Percentiles rank a stretch among this genome's conserved stretches.
Evolutionary conservation across 768 basidiomycete genomes (phyloP).

Genomic region (Fomitopsis serialis): DNA sequence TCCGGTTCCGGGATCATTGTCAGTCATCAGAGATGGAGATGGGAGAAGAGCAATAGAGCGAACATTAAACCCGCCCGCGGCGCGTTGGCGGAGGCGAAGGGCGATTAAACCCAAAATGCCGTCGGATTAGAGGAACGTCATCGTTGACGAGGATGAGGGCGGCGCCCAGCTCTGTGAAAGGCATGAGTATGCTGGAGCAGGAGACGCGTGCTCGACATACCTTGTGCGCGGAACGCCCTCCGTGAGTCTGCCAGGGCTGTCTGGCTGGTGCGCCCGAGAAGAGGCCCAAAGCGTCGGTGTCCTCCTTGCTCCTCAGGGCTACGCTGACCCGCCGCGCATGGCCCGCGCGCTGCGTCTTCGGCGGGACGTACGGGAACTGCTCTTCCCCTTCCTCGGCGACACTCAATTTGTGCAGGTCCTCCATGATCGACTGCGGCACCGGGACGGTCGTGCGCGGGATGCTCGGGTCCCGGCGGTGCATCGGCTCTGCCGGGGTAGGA

Average conservation of each 20-base stretch:
- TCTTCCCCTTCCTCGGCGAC: constrained; percentile 8
- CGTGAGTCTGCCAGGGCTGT: constrained; percentile 16
- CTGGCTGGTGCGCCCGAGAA: constrained; percentile 1
- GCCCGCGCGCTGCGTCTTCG: constrained; percentile 27
- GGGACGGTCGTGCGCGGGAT: background rate
- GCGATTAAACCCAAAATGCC: background rate
- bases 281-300: constrained; percentile 17
- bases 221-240: constrained; percentile 8
- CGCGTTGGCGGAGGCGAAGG: background rate
- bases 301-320: constrained; percentile 28
- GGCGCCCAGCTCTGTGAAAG: constrained; percentile 10
- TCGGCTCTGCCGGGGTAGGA: background rate
- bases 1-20: background rate
- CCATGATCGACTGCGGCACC: background rate
- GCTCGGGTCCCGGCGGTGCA: background rate
- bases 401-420: background rate
- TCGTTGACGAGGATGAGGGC: constrained; percentile 3
- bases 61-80: background rate
- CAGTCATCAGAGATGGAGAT: background rate
- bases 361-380: constrained; percentile 28
- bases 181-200: background rate
- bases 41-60: background rate
- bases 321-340: constrained; percentile 37
- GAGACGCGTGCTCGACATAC: constrained; percentile 3
- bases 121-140: background rate